Evolutionary conservation across 2,329 filamentous ascomycete species (phyloP).

Genomic region (Talaromyces sp.): DNA sequence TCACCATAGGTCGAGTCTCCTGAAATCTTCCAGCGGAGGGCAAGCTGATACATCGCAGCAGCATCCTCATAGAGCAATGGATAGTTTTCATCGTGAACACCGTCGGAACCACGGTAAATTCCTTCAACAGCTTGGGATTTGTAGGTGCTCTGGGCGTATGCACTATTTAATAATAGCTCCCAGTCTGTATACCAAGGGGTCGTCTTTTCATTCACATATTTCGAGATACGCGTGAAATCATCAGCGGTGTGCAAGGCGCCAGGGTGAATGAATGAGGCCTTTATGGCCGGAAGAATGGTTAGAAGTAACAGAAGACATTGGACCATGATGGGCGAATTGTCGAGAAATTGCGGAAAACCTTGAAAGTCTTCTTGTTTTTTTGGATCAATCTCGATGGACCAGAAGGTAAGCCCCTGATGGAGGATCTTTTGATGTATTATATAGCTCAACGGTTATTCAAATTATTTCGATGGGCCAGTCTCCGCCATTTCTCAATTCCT

Average conservation of each 20-base stretch:
- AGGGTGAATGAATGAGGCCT: conserved; percentile 2
- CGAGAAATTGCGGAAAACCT: no score
- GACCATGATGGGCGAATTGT: no score
- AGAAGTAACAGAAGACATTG: no score
- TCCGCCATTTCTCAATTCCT: no score
- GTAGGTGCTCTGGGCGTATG: conserved; percentile 32
- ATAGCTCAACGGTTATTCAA: no score
- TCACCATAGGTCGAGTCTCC: conserved; percentile 42
- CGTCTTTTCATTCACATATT: conserved; percentile 34
- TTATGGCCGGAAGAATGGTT: no score
- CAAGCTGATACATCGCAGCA: conserved; percentile 43
- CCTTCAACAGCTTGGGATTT: conserved; percentile 29
- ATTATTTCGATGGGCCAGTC: no score
- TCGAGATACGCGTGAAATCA: conserved; percentile 47
- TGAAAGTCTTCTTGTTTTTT: no score
- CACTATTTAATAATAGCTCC: neutral
- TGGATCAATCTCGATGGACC: no score
- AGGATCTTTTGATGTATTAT: no score
- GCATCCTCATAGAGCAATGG: conserved; percentile 36
- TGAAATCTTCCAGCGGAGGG: conserved; percentile 47
- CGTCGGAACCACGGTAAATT: conserved; percentile 40
- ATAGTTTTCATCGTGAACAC: conserved; percentile 38
- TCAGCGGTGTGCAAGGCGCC: conserved; percentile 29
- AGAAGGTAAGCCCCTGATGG: no score
- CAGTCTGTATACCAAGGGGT: neutral